phyloP scores from a whole-genome alignment of 2,329 filamentous ascomycete genomes.

The Aspergillus sp. region DNA sequence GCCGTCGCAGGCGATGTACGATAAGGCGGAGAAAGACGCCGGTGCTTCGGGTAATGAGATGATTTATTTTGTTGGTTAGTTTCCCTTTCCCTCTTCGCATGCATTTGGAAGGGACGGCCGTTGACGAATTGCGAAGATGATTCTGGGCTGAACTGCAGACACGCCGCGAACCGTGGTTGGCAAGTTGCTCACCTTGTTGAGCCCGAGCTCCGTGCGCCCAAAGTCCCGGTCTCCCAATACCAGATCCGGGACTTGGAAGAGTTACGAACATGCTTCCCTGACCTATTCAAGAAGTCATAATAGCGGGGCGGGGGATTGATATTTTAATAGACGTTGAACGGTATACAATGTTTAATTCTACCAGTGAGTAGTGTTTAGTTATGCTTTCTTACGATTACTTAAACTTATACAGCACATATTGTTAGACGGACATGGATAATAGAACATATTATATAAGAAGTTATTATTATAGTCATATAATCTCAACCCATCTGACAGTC shows the following conservation, averaged over 20 bases:
- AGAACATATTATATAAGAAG: constrained; percentile 3
- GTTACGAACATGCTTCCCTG: constrained; percentile 72
- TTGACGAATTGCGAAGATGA: constrained; percentile 60
- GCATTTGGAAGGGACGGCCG: background rate
- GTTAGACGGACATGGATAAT: background rate
- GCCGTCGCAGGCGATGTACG: constrained; percentile 77
- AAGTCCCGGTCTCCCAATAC: constrained; percentile 65
- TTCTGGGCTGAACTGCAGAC: constrained; percentile 76
- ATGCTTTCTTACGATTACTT: background rate
- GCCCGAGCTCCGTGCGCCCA: constrained; percentile 64
- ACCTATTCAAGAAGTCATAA: constrained; percentile 68
- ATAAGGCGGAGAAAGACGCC: constrained; percentile 84
- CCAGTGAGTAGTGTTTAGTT: background rate
- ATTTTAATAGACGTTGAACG: background rate
- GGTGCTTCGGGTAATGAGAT: constrained; percentile 65
- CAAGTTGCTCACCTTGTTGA: constrained; percentile 83
- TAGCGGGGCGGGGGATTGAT: background rate
- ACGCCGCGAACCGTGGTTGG: constrained; percentile 80
- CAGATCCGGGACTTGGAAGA: constrained; percentile 76
- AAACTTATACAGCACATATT: constrained; percentile 3
- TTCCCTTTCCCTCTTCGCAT: background rate
- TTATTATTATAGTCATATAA: background rate
- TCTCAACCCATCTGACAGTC: background rate
- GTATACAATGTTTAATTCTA: background rate
- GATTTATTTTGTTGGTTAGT: constrained; percentile 89